These are phyloP conservation scores for Bryoerythrophyllum caledonicum DNA, from an alignment of 225 moss, liverwort and hornwort species.

Conservation along the genomic window DNA sequence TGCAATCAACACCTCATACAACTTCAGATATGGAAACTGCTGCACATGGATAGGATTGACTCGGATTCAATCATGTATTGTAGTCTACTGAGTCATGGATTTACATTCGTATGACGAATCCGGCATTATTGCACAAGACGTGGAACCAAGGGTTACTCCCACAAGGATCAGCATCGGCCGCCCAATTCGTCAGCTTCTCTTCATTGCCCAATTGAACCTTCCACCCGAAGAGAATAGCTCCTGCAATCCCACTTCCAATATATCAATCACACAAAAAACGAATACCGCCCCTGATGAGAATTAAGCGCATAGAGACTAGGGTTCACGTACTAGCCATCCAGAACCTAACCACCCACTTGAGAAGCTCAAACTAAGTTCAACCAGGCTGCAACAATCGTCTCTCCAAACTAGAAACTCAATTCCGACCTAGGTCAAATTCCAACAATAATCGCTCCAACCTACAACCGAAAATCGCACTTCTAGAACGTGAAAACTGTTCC, in stretches of 20 bases:
- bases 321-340: not conserved
- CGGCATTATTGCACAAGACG: rapidly evolving
- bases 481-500: not conserved
- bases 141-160: slow-evolving; percentile 35
- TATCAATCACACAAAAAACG: not conserved
- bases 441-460: not conserved
- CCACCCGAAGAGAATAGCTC: slow-evolving; percentile 15
- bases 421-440: not conserved
- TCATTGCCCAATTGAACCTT: not conserved
- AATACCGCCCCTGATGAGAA: not conserved
- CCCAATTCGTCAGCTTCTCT: slow-evolving; percentile 11
- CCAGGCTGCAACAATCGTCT: not conserved
- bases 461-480: not conserved
- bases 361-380: too few species aligned
- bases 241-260: slow-evolving; percentile 28
- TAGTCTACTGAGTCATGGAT: not conserved
- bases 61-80: too few species aligned
- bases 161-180: slow-evolving; percentile 22
- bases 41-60: too few species aligned
- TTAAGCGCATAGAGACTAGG: not conserved
- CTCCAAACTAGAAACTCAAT: not conserved
- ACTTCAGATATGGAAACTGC: too few species aligned
- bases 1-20: slow-evolving; percentile 22
- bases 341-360: not conserved
- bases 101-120: slow-evolving; percentile 25